Evolutionary conservation across 1,284 basidiomycete genomes (phyloP).

Genomic region (Cronartium ribicola): DNA sequence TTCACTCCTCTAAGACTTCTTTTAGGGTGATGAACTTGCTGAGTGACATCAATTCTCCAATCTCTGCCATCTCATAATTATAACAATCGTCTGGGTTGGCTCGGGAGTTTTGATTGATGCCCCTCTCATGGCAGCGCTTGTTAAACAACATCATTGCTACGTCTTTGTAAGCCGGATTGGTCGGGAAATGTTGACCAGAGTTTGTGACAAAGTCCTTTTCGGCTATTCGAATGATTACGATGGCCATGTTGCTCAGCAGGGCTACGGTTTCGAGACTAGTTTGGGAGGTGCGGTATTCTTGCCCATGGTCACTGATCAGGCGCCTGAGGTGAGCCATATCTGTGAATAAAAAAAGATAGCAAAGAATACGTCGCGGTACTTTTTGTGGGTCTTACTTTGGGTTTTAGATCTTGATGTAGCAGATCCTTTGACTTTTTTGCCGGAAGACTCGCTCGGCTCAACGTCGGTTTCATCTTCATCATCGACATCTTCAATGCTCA

Average conservation of each 20-base stretch:
- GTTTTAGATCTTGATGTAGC: no score
- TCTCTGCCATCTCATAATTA: conserved; percentile 1
- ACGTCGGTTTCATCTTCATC: no score
- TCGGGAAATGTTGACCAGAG: not conserved
- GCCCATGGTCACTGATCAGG: not conserved
- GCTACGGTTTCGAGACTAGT: not conserved
- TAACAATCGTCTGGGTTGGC: not conserved
- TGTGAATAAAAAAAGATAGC: not conserved
- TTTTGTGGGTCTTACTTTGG: no score
- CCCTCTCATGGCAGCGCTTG: not conserved
- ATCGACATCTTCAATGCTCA: no score
- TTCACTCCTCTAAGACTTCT: no score
- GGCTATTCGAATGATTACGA: not conserved
- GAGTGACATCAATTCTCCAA: not conserved
- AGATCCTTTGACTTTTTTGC: no score
- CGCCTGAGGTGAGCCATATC: not conserved
- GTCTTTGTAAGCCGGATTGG: not conserved
- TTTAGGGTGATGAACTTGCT: not conserved
- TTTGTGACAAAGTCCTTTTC: not conserved
- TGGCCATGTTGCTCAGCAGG: not conserved
- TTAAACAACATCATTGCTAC: not conserved
- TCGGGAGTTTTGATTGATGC: not conserved
- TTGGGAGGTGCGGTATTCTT: not conserved
- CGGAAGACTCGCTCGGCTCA: no score
- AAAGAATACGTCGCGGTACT: not conserved